Base-by-base conservation (phyloP, 371 early-diverging fungal genomes). In the Thermomucor indicae-seudaticae region DNA sequence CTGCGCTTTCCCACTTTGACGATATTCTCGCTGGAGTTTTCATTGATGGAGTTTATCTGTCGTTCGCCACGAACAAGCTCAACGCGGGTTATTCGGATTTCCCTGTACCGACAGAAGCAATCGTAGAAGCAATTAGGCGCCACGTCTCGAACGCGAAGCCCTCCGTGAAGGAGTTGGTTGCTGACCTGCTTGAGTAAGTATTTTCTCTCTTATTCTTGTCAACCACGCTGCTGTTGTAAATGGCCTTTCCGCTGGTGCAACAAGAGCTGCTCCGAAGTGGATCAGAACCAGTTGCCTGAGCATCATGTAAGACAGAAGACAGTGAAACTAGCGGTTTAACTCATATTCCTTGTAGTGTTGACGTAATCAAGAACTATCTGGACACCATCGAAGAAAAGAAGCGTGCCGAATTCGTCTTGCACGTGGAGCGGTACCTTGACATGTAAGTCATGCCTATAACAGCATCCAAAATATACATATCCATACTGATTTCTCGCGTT, bases 41-140 rank as follows among this genome's bases (percentile, higher is more conserved):
- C 42, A 63, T 88, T 52, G 88, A 88, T 49, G 76, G 70, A 19
- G 51, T 78, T 25, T 70, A 70, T 43, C 72, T 88, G n/a, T 85
- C 85, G 85, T 88, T 88, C 55, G 49, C 61, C 48, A 88, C 88
- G 1, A 79, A 80, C 54, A 84, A 84, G 57, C 75, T 83, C 72
- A 55, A 60, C 25, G 22, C 58, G 16, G 68, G 65, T 38, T 64
- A 72, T 43, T 48, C 68, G 10, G 47, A 53, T 16, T 70, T 73
- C 28, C 57, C 72, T 27, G 61, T 72, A 7, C 61, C 59, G 0
- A 47, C 57, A 17, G 25, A 44, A 1, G 60, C 67, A n/a, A 66
- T 84, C 4, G 49, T 78, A 0, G 73, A 73, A 14, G 68, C 86
- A 22, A 81, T 88, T 24, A 77, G 74, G 37, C 65, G 62, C 8